Evolutionary conservation across 106 monocot genomes (phyloP).

Genomic region (Vanilla planifolia): DNA sequence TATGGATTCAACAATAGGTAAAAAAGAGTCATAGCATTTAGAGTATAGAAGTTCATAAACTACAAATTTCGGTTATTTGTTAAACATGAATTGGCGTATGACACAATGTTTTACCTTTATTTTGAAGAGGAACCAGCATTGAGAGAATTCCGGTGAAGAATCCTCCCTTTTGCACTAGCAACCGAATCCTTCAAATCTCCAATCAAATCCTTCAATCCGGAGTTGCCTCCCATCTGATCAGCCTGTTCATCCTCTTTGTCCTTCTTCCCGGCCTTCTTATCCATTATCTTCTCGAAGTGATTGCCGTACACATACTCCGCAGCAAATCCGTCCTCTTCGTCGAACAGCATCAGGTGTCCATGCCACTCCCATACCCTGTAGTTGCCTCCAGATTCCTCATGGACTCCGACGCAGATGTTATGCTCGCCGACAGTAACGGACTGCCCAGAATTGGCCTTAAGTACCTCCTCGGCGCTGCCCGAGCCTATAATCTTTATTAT

Average conservation of each 20-base stretch:
- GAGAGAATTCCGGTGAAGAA: constrained; percentile 42
- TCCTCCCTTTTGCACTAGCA: constrained; percentile 16
- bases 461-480: constrained; percentile 41
- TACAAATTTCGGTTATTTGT: too few species aligned
- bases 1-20: too few species aligned
- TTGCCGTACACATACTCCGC: constrained; percentile 96
- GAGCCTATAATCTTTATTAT: constrained; percentile 65
- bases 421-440: constrained; percentile 82
- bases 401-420: constrained; percentile 77
- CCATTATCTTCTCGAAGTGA: constrained; percentile 71
- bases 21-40: too few species aligned
- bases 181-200: constrained; percentile 25
- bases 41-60: too few species aligned
- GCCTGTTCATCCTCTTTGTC: constrained; percentile 29
- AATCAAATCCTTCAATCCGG: constrained; percentile 82
- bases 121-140: background rate
- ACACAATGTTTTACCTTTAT: constrained; percentile 1
- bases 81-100: too few species aligned
- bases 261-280: constrained; percentile 17
- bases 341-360: constrained; percentile 91
- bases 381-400: constrained; percentile 58
- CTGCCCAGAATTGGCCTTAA: constrained; percentile 90
- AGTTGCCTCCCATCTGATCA: constrained; percentile 15
- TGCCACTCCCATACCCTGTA: constrained; percentile 99
- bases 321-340: constrained; percentile 75